These are phyloP conservation scores for Cytauxzoon felis DNA, from an alignment of 169 alveolate genomes.

Conservation along the genomic window DNA sequence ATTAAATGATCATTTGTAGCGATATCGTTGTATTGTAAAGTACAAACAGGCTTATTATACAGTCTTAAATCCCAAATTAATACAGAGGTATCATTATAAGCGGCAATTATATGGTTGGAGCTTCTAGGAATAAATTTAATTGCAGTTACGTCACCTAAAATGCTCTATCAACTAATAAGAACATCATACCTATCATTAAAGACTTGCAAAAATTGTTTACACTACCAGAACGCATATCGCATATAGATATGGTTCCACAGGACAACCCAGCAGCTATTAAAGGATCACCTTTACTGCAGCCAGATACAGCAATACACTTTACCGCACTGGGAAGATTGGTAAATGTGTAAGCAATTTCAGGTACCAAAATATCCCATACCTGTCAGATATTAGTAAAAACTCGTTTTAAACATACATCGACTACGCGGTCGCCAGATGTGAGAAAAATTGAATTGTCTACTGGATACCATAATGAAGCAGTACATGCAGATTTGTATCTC, in stretches of 20 bases:
- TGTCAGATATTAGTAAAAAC: neutral
- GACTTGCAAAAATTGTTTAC: constrained; percentile 13
- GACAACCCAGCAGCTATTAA: constrained; percentile 47
- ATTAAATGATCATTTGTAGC: neutral
- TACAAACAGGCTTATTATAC: constrained; percentile 23
- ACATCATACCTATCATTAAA: neutral
- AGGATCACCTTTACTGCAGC: neutral
- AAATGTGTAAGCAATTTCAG: constrained; percentile 36
- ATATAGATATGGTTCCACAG: constrained; percentile 45
- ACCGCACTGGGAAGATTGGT: constrained; percentile 14
- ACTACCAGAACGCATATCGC: constrained; percentile 37
- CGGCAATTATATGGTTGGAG: constrained; percentile 14
- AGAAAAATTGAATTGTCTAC: constrained; percentile 15
- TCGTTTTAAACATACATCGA: constrained; percentile 11
- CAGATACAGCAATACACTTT: constrained; percentile 1
- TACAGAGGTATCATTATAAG: constrained; percentile 23
- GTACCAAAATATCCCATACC: constrained; percentile 48
- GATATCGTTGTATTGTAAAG: neutral
- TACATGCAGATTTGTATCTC: constrained; percentile 23
- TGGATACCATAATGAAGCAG: constrained; percentile 43
- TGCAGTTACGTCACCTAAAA: constrained; percentile 34
- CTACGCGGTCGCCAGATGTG: constrained; percentile 36
- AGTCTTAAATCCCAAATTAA: constrained; percentile 53
- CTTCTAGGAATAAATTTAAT: constrained; percentile 11
- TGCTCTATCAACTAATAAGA: neutral